Evolutionary conservation across 1,284 basidiomycete genomes (phyloP).

Genomic region (Marasmius sp.): DNA sequence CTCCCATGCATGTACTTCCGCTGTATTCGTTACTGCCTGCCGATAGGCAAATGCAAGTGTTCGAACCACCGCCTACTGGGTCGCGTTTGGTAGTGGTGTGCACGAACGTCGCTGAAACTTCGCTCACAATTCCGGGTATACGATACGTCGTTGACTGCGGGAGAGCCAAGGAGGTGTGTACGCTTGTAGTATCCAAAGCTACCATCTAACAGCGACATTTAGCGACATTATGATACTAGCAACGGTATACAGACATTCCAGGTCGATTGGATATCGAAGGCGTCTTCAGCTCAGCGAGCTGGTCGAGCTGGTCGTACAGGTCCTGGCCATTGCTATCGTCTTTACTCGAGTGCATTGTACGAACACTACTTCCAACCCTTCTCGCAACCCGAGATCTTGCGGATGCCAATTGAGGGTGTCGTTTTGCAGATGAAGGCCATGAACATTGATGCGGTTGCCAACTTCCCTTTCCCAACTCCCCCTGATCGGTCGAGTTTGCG

Average conservation of each 20-base stretch:
- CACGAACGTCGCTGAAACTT: constrained; percentile 99
- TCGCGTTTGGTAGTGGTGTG: constrained; percentile 93
- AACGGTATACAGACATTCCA: constrained; percentile 96
- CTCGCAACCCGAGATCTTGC: constrained; percentile 88
- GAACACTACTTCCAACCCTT: constrained; percentile 92
- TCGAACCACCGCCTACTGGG: constrained; percentile 84
- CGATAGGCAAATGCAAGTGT: constrained; percentile 96
- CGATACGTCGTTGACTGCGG: constrained; percentile 97
- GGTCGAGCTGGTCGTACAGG: constrained; percentile 97
- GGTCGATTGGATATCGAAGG: constrained; percentile 95
- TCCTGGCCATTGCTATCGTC: constrained; percentile 89
- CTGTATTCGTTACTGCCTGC: constrained; percentile 97
- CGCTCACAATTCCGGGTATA: constrained; percentile 96
- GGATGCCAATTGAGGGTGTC: constrained; percentile 96
- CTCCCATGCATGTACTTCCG: constrained; percentile 83
- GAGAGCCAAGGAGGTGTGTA: constrained; percentile 87
- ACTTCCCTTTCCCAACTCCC: constrained; percentile 98
- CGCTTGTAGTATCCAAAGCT: not conserved
- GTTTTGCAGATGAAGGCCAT: constrained; percentile 99
- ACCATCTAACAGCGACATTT: constrained; percentile 31
- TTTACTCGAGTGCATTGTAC: constrained; percentile 88
- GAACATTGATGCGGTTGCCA: constrained; percentile 95
- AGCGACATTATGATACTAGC: constrained; percentile 95
- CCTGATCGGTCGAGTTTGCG: constrained; percentile 81
- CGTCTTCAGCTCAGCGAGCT: constrained; percentile 92